These are phyloP conservation scores for Pythium myriotylum DNA, from an alignment of 352 stramenopile genomes.

Conservation along the genomic window DNA sequence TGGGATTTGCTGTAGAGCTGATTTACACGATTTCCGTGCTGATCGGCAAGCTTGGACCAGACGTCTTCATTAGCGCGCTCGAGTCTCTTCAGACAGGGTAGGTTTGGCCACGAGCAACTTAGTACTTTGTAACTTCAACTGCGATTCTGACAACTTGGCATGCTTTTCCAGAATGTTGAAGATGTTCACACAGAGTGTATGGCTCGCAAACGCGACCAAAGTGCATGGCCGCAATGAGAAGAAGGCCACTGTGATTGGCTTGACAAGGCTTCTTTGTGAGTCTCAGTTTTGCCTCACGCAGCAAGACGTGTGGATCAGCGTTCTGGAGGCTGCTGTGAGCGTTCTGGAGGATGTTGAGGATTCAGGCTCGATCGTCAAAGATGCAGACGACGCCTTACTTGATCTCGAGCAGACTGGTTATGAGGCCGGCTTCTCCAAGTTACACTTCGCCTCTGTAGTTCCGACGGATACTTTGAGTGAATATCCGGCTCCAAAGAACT, in stretches of 20 bases:
- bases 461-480: conserved; percentile 87
- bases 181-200: conserved; percentile 91
- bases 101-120: conserved; percentile 31
- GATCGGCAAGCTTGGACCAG: conserved; percentile 88
- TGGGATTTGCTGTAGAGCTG: conserved; percentile 85
- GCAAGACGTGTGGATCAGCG: conserved; percentile 53
- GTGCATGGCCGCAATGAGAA: conserved; percentile 56
- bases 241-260: conserved; percentile 69
- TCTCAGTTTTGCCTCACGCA: conserved; percentile 61
- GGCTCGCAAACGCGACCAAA: conserved; percentile 84
- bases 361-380: conserved; percentile 50
- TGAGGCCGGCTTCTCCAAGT: conserved; percentile 93
- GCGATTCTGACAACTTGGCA: conserved; percentile 5
- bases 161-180: conserved; percentile 79
- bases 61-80: conserved; percentile 75
- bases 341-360: conserved; percentile 74
- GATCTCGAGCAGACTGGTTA: conserved; percentile 88
- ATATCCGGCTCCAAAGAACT: conserved; percentile 59
- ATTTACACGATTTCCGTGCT: conserved; percentile 89
- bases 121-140: conserved; percentile 24
- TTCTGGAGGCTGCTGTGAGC: conserved; percentile 49
- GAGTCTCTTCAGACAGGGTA: conserved; percentile 88
- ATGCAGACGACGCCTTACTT: conserved; percentile 81
- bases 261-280: conserved; percentile 79
- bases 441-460: conserved; percentile 91